Base-by-base conservation (phyloP, 2,329 filamentous ascomycete genomes). In the Alternaria angustiovoidea region DNA sequence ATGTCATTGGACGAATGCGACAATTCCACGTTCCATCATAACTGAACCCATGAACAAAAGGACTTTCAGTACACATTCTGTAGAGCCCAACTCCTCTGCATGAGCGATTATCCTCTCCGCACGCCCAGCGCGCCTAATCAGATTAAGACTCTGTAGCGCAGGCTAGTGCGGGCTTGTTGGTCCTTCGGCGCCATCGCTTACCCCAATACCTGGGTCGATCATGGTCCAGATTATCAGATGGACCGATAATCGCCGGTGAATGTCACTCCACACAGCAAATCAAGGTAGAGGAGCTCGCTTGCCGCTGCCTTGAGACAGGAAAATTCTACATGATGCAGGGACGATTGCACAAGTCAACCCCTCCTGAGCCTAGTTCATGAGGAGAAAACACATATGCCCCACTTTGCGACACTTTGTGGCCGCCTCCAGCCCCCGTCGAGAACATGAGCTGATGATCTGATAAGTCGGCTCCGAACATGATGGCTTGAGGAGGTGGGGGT, bases 171-270 rank as follows among this genome's bases (percentile, higher is more conserved):
- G 9, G 51, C 59, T 69, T 67, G 51, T 55, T 61, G 38, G 43
- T 58, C 38, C 46, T 48, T 48, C 61, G 51, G 53, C 53, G 56
- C 59, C 56, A 22, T 66, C 61, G 67, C 66, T 63, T 66, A 64
- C 55, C 63, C 63, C 54, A 43, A 18, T 39, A 52, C 54, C 18
- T 48, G 43, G 38, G 61, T 54, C 66, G 59, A 61, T 59, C 46
- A 41, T 20, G 64, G 65, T 63, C 70, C 65, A 69, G 70, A 72
- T 72, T 71, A 73, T 71, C 70, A 71, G 68, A 73, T 74, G 66
- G 69, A 32, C 66, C 66, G 70, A 72, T 73, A 66, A 64, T 18
- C 57, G 26, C 55, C 41, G 53, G 30, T 47, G 47, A 56, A 39
- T 54, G 59, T 48, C 55, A 57, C 52, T 51, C 61, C 62, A 57